These are phyloP conservation scores for Cerrena zonata DNA, from an alignment of 1,284 basidiomycete genomes.

Conservation along the genomic window DNA sequence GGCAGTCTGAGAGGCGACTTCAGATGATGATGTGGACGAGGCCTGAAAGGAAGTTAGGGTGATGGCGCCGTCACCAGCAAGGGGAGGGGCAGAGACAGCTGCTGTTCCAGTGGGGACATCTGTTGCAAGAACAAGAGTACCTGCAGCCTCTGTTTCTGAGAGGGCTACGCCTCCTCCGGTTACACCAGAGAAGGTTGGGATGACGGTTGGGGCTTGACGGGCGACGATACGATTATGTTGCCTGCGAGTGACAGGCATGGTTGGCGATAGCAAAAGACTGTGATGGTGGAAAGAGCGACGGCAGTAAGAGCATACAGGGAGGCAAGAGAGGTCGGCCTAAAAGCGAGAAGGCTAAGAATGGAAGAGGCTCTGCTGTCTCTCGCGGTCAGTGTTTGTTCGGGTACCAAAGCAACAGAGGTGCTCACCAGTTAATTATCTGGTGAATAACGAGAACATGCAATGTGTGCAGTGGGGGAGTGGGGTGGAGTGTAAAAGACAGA, in stretches of 20 bases:
- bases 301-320: constrained; percentile 19
- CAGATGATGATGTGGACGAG: neutral
- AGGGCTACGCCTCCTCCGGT: constrained; percentile 9
- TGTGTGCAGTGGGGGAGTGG: too few species aligned
- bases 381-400: neutral
- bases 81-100: neutral
- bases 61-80: constrained; percentile 2
- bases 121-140: neutral
- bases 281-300: constrained; percentile 24
- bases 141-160: neutral
- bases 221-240: neutral
- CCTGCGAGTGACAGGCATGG: constrained; percentile 1
- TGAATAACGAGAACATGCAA: neutral
- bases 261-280: constrained; percentile 1
- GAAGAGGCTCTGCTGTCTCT: neutral
- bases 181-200: constrained; percentile 1
- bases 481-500: too few species aligned
- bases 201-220: constrained; percentile 6
- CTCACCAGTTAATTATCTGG: neutral
- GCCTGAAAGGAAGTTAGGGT: constrained; percentile 12
- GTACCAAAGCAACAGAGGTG: neutral
- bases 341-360: constrained; percentile 2
- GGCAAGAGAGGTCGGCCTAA: neutral
- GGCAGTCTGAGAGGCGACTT: constrained; percentile 10
- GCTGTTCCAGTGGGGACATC: neutral